Percentiles rank a stretch among this genome's conserved stretches.
Evolutionary conservation across 2,329 filamentous ascomycete genomes (phyloP).

Genomic region (Myriosclerotinia curreyana): DNA sequence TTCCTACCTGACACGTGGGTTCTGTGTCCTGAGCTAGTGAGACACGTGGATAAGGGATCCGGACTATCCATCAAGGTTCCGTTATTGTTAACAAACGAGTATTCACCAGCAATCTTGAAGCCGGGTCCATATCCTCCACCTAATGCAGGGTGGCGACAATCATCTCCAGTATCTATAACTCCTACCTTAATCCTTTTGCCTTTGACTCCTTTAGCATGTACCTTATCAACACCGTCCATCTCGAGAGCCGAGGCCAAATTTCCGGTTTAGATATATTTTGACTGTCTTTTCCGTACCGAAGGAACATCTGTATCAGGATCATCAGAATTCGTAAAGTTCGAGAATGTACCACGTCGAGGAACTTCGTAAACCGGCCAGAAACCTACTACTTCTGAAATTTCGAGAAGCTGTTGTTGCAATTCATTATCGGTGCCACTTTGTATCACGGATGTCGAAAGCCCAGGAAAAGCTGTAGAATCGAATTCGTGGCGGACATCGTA

Average conservation of each 20-base stretch:
- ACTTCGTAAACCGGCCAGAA: constrained; percentile 18
- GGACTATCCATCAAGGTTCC: constrained; percentile 14
- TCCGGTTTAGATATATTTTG: not conserved
- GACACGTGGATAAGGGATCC: constrained; percentile 30
- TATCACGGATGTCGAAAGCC: constrained; percentile 16
- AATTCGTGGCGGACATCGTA: constrained; percentile 22
- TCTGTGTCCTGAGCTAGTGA: constrained; percentile 31
- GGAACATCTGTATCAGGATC: not conserved
- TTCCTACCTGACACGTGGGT: constrained; percentile 30
- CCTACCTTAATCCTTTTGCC: constrained; percentile 47
- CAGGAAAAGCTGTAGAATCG: constrained; percentile 9
- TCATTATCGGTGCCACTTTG: not conserved
- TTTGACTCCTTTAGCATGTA: constrained; percentile 46
- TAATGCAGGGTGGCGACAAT: constrained; percentile 61
- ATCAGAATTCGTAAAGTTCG: not conserved
- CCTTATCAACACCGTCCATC: constrained; percentile 39
- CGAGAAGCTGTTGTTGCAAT: constrained; percentile 7
- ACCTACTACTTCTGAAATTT: constrained; percentile 6
- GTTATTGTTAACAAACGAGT: constrained; percentile 55
- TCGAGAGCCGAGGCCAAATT: constrained; percentile 19
- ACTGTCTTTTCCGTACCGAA: constrained; percentile 4
- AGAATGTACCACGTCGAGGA: constrained; percentile 2
- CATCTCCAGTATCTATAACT: constrained; percentile 45
- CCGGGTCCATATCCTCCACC: constrained; percentile 61
- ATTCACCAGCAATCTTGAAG: constrained; percentile 56